Evolutionary conservation across 208 protist species (phyloP), one percentile per base, ranked within the genome.

Genomic region (Trypanosoma rangeli): DNA sequence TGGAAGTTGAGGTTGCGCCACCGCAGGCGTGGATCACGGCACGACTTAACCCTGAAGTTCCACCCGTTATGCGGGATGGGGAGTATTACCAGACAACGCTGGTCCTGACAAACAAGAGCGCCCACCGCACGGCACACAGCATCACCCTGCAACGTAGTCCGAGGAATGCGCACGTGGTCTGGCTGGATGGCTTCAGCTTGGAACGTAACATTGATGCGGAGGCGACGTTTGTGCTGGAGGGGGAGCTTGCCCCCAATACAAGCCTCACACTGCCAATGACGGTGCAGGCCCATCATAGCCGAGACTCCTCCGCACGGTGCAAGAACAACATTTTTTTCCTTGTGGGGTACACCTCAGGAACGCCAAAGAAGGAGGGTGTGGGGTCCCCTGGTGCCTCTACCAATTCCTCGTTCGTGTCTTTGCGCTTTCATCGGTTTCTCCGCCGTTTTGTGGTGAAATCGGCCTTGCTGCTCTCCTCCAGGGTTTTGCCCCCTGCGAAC

Each of bases 141-240:
- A 78, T 95, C 15, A 77, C 78, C n/a, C 63, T 93, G 37, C 90
- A 94, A 66, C 90, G 85, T 50, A 89, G 84, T 63, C 66, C 87
- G 48, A 57, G 62, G 31, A 88, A 85, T 57, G 82, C 87, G 4
- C 87, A 93, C 58, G 68, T 93, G 0, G 13, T 89, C 28, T 95
- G 80, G 75, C 50, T 93, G 10, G 77, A 86, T 8, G 72, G 76
- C 22, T 83, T 92, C 42, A 60, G 64, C 35, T 42, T 67, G 8
- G 76, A 66, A 33, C 63, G 71, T 35, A 92, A 94, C 49, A 35
- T 87, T 1, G 46, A 86, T 49, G 56, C 63, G 22, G 75, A 86
- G n/a, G 60, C 70, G 5, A 72, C 86, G 35, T 61, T 90, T n/a
- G 60, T 82, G 20, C 54, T 92, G 9, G 70, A 73, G 1, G 68